phyloP scores from a whole-genome alignment of 148 eudicot genomes.

The Rhododendron griersonianum region DNA sequence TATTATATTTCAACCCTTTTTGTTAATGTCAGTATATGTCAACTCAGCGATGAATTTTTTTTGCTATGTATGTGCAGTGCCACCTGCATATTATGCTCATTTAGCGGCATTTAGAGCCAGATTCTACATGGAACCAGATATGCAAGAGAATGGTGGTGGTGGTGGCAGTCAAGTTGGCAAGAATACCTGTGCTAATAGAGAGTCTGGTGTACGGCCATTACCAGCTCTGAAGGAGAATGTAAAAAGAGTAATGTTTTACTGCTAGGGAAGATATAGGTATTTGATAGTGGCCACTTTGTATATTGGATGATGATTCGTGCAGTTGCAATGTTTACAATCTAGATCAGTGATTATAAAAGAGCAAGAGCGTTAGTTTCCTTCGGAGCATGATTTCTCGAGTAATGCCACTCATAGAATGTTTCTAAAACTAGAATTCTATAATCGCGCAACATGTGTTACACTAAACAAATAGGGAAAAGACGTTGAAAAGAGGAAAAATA shows the following conservation, averaged over 20 bases:
- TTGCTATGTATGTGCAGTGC: conserved; percentile 38
- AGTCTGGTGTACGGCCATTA: conserved; percentile 45
- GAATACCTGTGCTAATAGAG: conserved; percentile 25
- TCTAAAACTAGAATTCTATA: neutral
- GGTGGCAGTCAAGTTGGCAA: conserved; percentile 27
- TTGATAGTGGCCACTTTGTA: neutral
- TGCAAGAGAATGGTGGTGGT: conserved; percentile 38
- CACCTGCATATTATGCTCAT: conserved; percentile 91
- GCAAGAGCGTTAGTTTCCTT: neutral
- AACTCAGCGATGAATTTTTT: neutral
- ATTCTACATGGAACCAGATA: conserved; percentile 63
- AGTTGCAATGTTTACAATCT: conserved; percentile 7
- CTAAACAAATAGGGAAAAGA: neutral
- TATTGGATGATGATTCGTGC: conserved; percentile 4
- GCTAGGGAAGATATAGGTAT: conserved; percentile 16
- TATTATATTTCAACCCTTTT: neutral
- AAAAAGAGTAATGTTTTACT: conserved; percentile 71
- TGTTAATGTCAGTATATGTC: neutral
- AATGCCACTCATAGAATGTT: neutral
- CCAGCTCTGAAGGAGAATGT: conserved; percentile 71
- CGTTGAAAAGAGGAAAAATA: neutral
- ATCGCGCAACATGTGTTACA: neutral
- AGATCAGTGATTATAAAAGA: conserved; percentile 3
- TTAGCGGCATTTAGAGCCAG: conserved; percentile 78
- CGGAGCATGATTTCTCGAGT: neutral